phyloP scores from a whole-genome alignment of 805 yeast genomes.

The Saturnispora zaruensis region DNA sequence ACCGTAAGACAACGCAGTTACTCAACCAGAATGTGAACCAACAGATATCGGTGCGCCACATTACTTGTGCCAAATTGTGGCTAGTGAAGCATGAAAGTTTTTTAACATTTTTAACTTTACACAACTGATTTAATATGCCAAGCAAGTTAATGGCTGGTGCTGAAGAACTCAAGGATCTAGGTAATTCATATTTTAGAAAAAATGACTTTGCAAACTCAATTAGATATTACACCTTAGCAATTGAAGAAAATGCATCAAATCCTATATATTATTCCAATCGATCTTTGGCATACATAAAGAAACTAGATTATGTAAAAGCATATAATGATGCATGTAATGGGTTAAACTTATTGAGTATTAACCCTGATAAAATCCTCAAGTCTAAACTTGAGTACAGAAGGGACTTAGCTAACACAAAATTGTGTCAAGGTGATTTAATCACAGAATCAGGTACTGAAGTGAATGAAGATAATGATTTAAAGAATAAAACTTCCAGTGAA shows the following conservation, averaged over 20 bases:
- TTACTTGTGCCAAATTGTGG: background rate
- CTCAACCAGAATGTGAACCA: background rate
- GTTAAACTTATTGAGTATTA: background rate
- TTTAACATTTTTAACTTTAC: background rate
- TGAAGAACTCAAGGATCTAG: background rate
- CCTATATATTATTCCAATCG: slow-evolving; percentile 59
- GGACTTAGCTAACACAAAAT: background rate
- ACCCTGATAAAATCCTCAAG: background rate
- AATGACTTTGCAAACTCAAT: slow-evolving; percentile 25
- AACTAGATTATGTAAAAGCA: slow-evolving; percentile 27
- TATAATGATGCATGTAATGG: slow-evolving; percentile 2
- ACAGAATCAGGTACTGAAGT: background rate
- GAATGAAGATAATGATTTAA: background rate
- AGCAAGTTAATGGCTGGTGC: background rate
- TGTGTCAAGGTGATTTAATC: background rate
- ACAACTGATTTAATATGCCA: background rate
- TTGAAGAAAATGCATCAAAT: slow-evolving; percentile 38
- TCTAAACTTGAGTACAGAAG: slow-evolving; percentile 5
- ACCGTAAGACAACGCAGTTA: background rate
- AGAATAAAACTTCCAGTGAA: background rate
- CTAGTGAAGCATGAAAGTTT: background rate
- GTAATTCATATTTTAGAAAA: background rate
- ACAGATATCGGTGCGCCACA: background rate
- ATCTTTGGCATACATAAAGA: slow-evolving; percentile 54
- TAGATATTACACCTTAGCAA: slow-evolving; percentile 43